Conservation (phyloP, 1,284 basidiomycete genomes). For the Marasmius tenuissimus region DNA sequence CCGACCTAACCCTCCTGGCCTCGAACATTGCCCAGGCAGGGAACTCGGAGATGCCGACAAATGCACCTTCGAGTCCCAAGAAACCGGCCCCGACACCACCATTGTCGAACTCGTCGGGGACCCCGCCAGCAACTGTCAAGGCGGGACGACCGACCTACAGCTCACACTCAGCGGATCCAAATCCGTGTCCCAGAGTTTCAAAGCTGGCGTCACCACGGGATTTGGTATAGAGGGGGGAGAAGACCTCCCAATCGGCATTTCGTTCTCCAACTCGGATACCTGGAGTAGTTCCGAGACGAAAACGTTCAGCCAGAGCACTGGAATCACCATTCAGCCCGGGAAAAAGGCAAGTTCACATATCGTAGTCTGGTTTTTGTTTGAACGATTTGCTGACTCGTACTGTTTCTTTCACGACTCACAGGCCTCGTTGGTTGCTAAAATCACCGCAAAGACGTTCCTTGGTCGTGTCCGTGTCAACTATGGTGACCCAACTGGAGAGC, state of each 20-base stretch:
- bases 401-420: neutral
- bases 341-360: neutral
- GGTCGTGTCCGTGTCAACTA: neutral
- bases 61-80: neutral
- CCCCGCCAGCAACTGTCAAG: neutral
- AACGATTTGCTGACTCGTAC: neutral
- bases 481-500: neutral
- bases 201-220: neutral
- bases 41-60: neutral
- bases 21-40: neutral
- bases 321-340: neutral
- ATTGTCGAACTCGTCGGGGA: neutral
- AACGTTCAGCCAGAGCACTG: neutral
- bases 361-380: too few species aligned
- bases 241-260: neutral
- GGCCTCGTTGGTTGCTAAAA: neutral
- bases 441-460: neutral
- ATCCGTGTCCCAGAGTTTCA: neutral
- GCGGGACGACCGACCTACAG: neutral
- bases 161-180: neutral
- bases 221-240: neutral
- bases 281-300: neutral
- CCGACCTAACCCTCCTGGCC: neutral
- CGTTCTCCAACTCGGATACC: neutral
- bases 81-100: neutral